Percentiles rank a stretch among this genome's conserved stretches.
Conservation (phyloP, 2,329 filamentous ascomycete species). For the Talaromyces rugulosus region DNA sequence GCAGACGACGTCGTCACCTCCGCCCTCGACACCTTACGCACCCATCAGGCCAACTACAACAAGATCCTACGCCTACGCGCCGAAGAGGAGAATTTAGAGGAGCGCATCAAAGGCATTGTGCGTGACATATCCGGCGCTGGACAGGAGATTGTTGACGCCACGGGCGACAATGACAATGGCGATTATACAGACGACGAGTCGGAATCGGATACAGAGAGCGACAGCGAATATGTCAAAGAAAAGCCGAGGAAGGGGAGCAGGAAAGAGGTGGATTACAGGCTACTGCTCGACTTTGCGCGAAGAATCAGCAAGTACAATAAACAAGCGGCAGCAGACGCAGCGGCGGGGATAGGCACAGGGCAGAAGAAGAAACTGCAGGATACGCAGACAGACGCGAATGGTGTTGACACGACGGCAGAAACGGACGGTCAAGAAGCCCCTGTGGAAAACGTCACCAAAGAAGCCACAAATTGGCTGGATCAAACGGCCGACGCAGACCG, state of each 20-base stretch:
- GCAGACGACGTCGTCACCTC: constrained; percentile 39
- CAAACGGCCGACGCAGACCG: constrained; percentile 38
- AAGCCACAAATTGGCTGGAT: constrained; percentile 38
- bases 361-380: constrained; percentile 18
- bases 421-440: constrained; percentile 21
- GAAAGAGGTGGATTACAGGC: constrained; percentile 40
- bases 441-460: constrained; percentile 36
- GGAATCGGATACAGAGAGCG: constrained; percentile 24
- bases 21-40: constrained; percentile 39
- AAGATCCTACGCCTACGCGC: constrained; percentile 37
- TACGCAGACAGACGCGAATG: constrained; percentile 25
- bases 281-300: constrained; percentile 42
- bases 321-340: constrained; percentile 40
- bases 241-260: constrained; percentile 18
- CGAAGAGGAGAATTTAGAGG: constrained; percentile 37
- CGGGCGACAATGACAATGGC: constrained; percentile 21
- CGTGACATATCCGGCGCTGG: constrained; percentile 35
- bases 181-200: constrained; percentile 30
- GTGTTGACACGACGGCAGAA: constrained; percentile 7
- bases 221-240: constrained; percentile 23
- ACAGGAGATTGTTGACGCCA: constrained; percentile 34
- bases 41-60: constrained; percentile 42
- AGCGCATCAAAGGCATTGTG: constrained; percentile 39
- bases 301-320: constrained; percentile 46
- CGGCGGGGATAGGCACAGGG: constrained; percentile 19